phyloP scores from a whole-genome alignment of 2,329 filamentous ascomycete genomes.

The Pseudopyricularia javanii region DNA sequence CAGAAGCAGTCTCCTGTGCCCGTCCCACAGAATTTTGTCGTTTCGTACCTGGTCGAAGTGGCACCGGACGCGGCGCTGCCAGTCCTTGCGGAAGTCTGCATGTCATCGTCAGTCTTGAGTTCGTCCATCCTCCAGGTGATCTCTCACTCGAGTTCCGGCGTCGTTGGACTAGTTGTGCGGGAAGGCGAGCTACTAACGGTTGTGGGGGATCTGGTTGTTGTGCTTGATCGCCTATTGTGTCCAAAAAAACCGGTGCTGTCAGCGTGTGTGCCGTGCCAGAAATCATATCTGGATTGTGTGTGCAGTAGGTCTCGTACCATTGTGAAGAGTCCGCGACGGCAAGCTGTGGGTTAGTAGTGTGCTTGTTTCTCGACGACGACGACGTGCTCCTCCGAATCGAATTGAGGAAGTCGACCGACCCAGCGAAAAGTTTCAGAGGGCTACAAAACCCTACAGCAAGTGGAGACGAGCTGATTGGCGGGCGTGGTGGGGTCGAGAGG shows the following conservation, averaged over 20 bases:
- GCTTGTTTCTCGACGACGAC: constrained; percentile 8
- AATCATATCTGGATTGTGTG: neutral
- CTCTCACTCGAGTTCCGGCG: constrained; percentile 9
- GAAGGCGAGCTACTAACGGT: constrained; percentile 51
- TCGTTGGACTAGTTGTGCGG: constrained; percentile 15
- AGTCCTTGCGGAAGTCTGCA: constrained; percentile 98
- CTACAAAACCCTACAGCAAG: constrained; percentile 27
- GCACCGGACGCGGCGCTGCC: constrained; percentile 96
- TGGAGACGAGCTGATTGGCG: constrained; percentile 4
- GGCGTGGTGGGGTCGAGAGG: neutral
- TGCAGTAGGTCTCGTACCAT: constrained; percentile 27
- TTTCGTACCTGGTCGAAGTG: constrained; percentile 96
- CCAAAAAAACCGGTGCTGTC: constrained; percentile 20
- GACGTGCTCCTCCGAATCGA: constrained; percentile 4
- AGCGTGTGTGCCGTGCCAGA: constrained; percentile 12
- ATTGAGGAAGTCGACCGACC: neutral
- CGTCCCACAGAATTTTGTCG: constrained; percentile 1
- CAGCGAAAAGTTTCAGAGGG: constrained; percentile 25
- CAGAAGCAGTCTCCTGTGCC: neutral
- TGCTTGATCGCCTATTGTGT: constrained; percentile 83
- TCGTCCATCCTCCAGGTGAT: neutral
- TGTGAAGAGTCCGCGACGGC: constrained; percentile 41
- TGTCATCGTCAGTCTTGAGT: constrained; percentile 22
- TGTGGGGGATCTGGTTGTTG: constrained; percentile 97
- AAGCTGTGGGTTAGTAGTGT: constrained; percentile 11